Evolutionary conservation across 2,329 filamentous ascomycete species (phyloP).

Genomic region (Torrubiella hemipterigena): DNA sequence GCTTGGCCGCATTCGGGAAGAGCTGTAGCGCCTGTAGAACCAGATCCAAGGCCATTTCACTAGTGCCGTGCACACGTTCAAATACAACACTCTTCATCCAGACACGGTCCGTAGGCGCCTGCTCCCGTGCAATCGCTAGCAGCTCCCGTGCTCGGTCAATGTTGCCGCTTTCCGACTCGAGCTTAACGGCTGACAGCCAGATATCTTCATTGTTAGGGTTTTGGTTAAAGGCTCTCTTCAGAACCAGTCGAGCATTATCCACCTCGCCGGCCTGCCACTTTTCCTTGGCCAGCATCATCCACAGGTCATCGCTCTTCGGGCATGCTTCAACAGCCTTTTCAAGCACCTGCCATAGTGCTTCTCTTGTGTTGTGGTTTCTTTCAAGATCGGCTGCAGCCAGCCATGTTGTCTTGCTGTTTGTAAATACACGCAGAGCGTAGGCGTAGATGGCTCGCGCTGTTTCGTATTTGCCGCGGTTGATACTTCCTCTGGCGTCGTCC

Average conservation of each 20-base stretch:
- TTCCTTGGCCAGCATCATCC: constrained; percentile 93
- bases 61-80: constrained; percentile 72
- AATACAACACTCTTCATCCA: constrained; percentile 96
- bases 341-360: constrained; percentile 71
- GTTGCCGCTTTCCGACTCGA: constrained; percentile 83
- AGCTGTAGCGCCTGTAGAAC: constrained; percentile 76
- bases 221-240: constrained; percentile 84
- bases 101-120: constrained; percentile 88
- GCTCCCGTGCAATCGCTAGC: constrained; percentile 68
- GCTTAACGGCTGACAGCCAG: constrained; percentile 90
- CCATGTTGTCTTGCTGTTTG: constrained; percentile 80
- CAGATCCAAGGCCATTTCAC: constrained; percentile 72
- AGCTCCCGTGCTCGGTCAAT: constrained; percentile 72
- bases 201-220: constrained; percentile 97
- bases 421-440: constrained; percentile 80
- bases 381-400: constrained; percentile 84
- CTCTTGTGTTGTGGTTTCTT: constrained; percentile 74
- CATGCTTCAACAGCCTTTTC: constrained; percentile 92
- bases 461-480: constrained; percentile 70
- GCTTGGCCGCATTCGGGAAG: constrained; percentile 75
- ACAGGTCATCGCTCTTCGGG: constrained; percentile 79
- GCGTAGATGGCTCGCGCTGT: constrained; percentile 90
- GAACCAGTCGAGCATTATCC: constrained; percentile 72
- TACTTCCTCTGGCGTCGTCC: constrained; percentile 78
- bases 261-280: constrained; percentile 84